Conservation (phyloP, 2,329 filamentous ascomycete species). For the Cryphonectria carpinicola region DNA sequence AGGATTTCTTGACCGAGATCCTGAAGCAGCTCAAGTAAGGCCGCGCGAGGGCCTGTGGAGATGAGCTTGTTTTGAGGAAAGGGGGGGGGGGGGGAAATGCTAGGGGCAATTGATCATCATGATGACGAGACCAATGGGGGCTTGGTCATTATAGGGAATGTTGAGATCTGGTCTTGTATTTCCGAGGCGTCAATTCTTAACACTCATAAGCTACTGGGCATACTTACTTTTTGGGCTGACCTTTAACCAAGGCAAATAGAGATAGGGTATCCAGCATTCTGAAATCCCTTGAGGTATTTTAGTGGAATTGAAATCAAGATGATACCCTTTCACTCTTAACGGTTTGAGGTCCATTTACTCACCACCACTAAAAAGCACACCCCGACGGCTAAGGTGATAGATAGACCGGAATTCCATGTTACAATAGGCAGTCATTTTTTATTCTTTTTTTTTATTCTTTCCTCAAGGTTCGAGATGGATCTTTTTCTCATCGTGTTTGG, state of each 20-base stretch:
- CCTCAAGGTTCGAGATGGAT: neutral
- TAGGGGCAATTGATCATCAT: neutral
- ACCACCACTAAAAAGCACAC: no score
- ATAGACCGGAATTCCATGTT: no score
- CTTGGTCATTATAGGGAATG: neutral
- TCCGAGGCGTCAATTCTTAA: neutral
- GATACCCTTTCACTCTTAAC: neutral
- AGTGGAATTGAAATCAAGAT: neutral
- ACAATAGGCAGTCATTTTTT: neutral
- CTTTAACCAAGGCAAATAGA: neutral
- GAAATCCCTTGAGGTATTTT: neutral
- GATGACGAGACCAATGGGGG: neutral
- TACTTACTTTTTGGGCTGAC: neutral
- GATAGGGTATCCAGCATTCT: conserved; percentile 2
- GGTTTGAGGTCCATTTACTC: neutral
- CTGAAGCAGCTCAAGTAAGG: conserved; percentile 62
- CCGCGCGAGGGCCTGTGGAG: neutral
- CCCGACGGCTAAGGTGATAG: no score
- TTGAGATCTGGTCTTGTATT: neutral
- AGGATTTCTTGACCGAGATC: conserved; percentile 76
- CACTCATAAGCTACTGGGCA: neutral
- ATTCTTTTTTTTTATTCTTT: neutral
- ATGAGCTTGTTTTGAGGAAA: no score
- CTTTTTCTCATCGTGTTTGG: neutral
- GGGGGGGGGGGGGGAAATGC: no score